phyloP scores from a whole-genome alignment of 148 eudicot genomes.

The Chenopodium suecicum region DNA sequence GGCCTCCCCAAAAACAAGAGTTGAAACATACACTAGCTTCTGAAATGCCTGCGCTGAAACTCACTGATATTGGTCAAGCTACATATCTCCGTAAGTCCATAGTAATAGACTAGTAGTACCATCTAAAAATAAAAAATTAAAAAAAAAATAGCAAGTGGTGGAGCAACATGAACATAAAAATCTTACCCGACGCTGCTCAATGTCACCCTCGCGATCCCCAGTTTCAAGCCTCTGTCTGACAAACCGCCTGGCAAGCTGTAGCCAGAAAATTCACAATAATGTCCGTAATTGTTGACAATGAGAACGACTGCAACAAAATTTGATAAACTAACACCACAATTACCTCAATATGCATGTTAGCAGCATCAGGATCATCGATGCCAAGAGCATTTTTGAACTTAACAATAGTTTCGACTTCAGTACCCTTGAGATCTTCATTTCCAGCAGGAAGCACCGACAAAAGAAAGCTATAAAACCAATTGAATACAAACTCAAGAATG shows the following conservation, averaged over 20 bases:
- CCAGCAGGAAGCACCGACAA: slow-evolving; percentile 72
- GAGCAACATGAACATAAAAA: slow-evolving; percentile 13
- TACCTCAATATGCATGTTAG: slow-evolving; percentile 97
- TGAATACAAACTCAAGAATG: not conserved
- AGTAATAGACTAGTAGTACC: not conserved
- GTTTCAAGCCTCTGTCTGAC: slow-evolving; percentile 97
- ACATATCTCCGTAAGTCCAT: slow-evolving; percentile 20
- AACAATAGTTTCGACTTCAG: slow-evolving; percentile 73
- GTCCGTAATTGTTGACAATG: not conserved
- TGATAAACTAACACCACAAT: not conserved
- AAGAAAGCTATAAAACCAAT: slow-evolving; percentile 53
- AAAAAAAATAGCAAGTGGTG: not conserved
- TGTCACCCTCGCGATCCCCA: slow-evolving; percentile 78
- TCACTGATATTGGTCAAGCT: slow-evolving; percentile 53
- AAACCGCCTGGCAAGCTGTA: slow-evolving; percentile 80
- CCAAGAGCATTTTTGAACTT: slow-evolving; percentile 78
- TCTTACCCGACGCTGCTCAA: slow-evolving; percentile 89
- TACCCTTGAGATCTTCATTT: slow-evolving; percentile 79
- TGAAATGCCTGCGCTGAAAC: slow-evolving; percentile 95
- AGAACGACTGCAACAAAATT: not conserved
- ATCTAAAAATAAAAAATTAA: too few species aligned
- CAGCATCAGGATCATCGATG: slow-evolving; percentile 99
- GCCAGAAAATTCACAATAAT: slow-evolving; percentile 11
- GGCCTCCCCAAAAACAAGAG: slow-evolving; percentile 92
- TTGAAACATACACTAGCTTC: slow-evolving; percentile 94